Evolutionary conservation across 2,329 filamentous ascomycete species (phyloP).

Genomic region (Cercospora brassicicola): DNA sequence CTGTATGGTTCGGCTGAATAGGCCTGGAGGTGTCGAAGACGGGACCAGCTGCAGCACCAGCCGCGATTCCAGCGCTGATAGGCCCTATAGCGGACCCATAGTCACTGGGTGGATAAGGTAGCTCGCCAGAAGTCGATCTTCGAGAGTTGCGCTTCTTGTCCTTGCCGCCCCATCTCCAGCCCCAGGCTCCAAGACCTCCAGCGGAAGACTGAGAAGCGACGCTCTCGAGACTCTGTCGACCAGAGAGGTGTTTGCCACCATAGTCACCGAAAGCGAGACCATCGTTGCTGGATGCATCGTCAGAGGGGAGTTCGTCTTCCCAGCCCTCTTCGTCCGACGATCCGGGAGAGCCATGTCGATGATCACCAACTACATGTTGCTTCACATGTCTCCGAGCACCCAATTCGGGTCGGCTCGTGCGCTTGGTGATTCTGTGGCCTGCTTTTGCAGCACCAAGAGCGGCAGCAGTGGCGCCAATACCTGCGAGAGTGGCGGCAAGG

Average conservation of each 20-base stretch:
- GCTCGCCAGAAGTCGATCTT: conserved; percentile 17
- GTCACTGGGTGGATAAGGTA: conserved; percentile 22
- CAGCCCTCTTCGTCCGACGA: conserved; percentile 56
- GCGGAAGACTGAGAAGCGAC: conserved; percentile 56
- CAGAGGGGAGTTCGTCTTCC: conserved; percentile 56
- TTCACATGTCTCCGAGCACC: conserved; percentile 27
- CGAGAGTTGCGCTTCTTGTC: conserved; percentile 44
- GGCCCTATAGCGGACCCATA: conserved; percentile 40
- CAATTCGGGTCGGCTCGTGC: conserved; percentile 31
- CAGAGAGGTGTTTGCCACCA: conserved; percentile 38
- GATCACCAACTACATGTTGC: conserved; percentile 14
- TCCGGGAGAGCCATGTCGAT: conserved; percentile 29
- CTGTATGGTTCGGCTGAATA: conserved; percentile 17
- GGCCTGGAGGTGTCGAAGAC: conserved; percentile 44
- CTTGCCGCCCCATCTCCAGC: conserved; percentile 60
- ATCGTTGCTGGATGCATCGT: conserved; percentile 57
- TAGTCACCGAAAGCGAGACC: conserved; percentile 62
- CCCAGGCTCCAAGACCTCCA: conserved; percentile 52
- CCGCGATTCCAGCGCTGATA: conserved; percentile 42
- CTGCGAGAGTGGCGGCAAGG: conserved; percentile 48
- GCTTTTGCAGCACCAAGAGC: conserved; percentile 49
- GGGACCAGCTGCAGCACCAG: conserved; percentile 45
- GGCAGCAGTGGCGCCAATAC: conserved; percentile 51
- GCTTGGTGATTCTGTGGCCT: conserved; percentile 31
- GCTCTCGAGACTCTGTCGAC: conserved; percentile 53